A percentile compares a stretch with the other conserved stretches of the same genome.
phyloP scores from a whole-genome alignment of 176 grass and related monocot species.

The Carex pumila region DNA sequence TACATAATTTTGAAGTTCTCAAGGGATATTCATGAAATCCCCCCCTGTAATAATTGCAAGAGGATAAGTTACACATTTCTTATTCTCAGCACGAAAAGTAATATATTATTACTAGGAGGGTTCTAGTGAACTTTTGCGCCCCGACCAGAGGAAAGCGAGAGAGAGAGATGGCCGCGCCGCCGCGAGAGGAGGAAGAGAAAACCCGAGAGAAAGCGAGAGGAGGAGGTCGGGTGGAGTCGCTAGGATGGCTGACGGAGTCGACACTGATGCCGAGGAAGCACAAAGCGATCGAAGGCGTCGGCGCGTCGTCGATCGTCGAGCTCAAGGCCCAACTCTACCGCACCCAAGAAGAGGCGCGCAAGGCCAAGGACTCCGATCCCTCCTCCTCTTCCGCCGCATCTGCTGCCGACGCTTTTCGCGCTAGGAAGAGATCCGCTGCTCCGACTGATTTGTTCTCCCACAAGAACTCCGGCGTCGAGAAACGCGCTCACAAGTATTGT shows the following conservation, averaged over 20 bases:
- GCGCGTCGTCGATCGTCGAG: constrained; percentile 83
- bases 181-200: constrained; percentile 8
- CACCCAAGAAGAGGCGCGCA: constrained; percentile 70
- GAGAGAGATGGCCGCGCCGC: background rate
- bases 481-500: constrained; percentile 52
- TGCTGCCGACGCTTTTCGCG: constrained; percentile 53
- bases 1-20: too few species aligned
- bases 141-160: background rate
- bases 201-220: constrained; percentile 1
- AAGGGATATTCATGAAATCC: too few species aligned
- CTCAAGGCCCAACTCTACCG: constrained; percentile 95
- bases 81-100: background rate
- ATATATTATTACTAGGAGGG: background rate
- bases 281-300: constrained; percentile 91
- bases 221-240: constrained; percentile 63
- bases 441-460: constrained; percentile 42
- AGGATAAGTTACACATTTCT: too few species aligned
- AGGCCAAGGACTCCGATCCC: constrained; percentile 33
- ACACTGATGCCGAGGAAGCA: constrained; percentile 95
- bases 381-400: constrained; percentile 17
- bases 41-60: too few species aligned
- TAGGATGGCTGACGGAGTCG: constrained; percentile 98
- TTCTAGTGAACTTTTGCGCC: background rate
- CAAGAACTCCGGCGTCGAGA: constrained; percentile 76
- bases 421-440: constrained; percentile 41